Conservation (phyloP, 2,329 filamentous ascomycete species). For the Diaporthe sp. region DNA sequence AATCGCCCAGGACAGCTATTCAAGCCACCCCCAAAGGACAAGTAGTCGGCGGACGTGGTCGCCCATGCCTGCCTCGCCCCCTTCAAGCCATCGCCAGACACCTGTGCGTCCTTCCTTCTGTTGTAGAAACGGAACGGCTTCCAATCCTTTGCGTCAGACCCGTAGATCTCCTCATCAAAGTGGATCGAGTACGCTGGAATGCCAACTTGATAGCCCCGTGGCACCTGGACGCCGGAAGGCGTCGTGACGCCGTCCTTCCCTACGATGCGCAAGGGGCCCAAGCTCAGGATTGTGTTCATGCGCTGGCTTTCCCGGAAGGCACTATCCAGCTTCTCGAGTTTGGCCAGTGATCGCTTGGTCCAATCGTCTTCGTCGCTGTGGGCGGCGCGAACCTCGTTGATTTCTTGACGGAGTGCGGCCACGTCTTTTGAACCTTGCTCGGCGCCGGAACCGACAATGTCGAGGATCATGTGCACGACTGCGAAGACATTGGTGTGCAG, state of each 20-base stretch:
- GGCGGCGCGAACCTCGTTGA: conserved; percentile 30
- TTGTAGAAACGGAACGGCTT: conserved; percentile 55
- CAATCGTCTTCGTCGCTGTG: conserved; percentile 43
- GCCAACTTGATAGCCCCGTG: conserved; percentile 54
- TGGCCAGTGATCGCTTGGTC: conserved; percentile 54
- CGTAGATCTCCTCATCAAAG: conserved; percentile 52
- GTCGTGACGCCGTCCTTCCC: conserved; percentile 50
- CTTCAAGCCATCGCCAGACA: conserved; percentile 39
- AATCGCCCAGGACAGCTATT: conserved; percentile 58
- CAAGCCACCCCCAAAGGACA: conserved; percentile 55
- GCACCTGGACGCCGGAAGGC: conserved; percentile 52
- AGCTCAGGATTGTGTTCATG: conserved; percentile 54
- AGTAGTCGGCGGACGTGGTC: conserved; percentile 50
- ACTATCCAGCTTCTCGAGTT: conserved; percentile 56
- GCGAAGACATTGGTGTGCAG: conserved; percentile 38
- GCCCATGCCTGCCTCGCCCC: conserved; percentile 46
- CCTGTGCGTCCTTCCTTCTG: conserved; percentile 29
- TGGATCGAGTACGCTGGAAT: conserved; percentile 54
- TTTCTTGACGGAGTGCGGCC: conserved; percentile 32
- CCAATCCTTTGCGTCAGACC: conserved; percentile 49
- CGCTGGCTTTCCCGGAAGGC: conserved; percentile 58
- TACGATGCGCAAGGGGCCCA: conserved; percentile 54
- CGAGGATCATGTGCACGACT: conserved; percentile 37
- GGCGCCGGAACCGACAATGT: conserved; percentile 34
- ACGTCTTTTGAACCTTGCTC: conserved; percentile 27